phyloP scores from a whole-genome alignment of 2,329 filamentous ascomycete genomes.

The Colletotrichum sp. region DNA sequence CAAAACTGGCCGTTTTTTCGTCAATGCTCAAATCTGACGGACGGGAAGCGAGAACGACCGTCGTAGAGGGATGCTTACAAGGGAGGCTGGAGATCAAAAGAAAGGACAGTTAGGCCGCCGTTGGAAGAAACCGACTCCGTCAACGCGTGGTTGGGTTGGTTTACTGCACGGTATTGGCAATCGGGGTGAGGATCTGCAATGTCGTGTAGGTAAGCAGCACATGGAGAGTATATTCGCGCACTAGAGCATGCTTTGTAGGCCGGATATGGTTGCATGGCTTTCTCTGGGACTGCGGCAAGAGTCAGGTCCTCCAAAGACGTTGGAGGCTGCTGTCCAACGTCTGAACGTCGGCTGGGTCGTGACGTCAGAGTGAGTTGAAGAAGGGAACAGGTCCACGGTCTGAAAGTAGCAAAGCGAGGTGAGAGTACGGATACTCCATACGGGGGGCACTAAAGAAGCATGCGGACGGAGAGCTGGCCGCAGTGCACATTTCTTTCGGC shows the following conservation, averaged over 20 bases:
- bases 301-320: constrained; percentile 2
- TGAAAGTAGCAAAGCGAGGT: background rate
- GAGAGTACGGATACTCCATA: background rate
- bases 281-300: background rate
- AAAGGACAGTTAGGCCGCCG: background rate
- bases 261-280: background rate
- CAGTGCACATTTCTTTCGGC: background rate
- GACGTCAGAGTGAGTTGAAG: constrained; percentile 11
- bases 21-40: background rate
- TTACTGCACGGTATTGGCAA: background rate
- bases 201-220: background rate
- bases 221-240: constrained; percentile 14
- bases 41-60: background rate
- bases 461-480: background rate
- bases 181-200: background rate
- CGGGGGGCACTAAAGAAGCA: background rate
- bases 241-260: constrained; percentile 4
- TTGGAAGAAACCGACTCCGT: background rate
- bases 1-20: background rate
- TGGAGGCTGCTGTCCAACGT: background rate
- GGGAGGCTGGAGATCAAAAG: background rate
- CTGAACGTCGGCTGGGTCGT: background rate
- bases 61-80: background rate
- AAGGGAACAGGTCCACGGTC: background rate
- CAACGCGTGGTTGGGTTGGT: background rate